phyloP scores from a whole-genome alignment of 306 rosid genomes.

The Lathyrus tuberosus region DNA sequence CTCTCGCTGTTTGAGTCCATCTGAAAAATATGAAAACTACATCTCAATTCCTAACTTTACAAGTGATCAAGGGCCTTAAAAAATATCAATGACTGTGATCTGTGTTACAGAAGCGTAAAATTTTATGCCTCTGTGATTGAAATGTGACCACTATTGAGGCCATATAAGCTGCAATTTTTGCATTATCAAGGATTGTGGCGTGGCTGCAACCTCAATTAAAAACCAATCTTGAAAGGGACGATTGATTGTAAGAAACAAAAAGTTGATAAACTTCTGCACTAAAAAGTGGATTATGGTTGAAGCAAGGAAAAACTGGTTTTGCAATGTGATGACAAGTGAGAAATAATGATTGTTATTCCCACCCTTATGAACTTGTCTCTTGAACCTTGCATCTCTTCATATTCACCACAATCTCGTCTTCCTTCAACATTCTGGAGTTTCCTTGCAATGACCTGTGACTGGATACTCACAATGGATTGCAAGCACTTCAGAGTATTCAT shows the following conservation, averaged over 20 bases:
- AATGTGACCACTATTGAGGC: background rate
- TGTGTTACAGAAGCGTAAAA: background rate
- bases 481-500: constrained; percentile 76
- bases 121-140: background rate
- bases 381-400: constrained; percentile 50
- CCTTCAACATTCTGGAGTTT: constrained; percentile 57
- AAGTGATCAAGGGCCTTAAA: background rate
- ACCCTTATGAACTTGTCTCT: constrained; percentile 69
- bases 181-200: background rate
- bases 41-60: constrained; percentile 13
- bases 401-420: constrained; percentile 44
- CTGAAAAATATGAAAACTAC: constrained; percentile 49
- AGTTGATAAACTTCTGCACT: no score
- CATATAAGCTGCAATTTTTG: background rate
- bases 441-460: constrained; percentile 68
- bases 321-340: no score
- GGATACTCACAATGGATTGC: constrained; percentile 87
- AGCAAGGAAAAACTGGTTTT: background rate
- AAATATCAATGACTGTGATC: background rate
- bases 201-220: no score
- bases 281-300: background rate
- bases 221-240: no score
- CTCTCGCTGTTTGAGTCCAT: constrained; percentile 64
- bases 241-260: no score
- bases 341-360: background rate